These are phyloP conservation scores for Penicillium verrucosum DNA, from an alignment of 2,329 filamentous ascomycete genomes.

Conservation along the genomic window DNA sequence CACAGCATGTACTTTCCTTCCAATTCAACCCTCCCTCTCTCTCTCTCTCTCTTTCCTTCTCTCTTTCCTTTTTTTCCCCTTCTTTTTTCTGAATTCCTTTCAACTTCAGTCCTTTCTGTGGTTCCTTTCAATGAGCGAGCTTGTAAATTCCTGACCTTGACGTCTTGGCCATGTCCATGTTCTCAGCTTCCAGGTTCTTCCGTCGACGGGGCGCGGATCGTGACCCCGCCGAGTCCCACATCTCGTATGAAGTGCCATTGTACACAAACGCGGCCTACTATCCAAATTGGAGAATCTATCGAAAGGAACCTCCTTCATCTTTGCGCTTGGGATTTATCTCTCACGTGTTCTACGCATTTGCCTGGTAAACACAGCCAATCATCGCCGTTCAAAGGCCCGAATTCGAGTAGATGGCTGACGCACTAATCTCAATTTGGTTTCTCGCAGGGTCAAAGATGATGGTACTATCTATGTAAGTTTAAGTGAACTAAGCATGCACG, in stretches of 20 bases:
- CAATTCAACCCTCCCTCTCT: constrained; percentile 3
- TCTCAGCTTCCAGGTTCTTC: constrained; percentile 20
- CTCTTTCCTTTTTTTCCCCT: background rate
- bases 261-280: constrained; percentile 75
- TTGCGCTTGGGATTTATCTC: constrained; percentile 74
- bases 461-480: constrained; percentile 69
- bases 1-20: background rate
- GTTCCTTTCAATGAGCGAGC: background rate
- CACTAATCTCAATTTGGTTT: constrained; percentile 23
- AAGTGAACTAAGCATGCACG: background rate
- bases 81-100: background rate
- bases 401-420: constrained; percentile 19
- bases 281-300: constrained; percentile 73
- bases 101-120: background rate
- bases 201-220: constrained; percentile 15
- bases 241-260: constrained; percentile 37
- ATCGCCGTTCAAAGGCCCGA: background rate
- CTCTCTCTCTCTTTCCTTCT: background rate
- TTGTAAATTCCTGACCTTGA: background rate
- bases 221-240: constrained; percentile 18
- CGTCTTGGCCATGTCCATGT: constrained; percentile 18
- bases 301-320: constrained; percentile 67
- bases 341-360: constrained; percentile 80
- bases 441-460: constrained; percentile 61
- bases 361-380: constrained; percentile 47